These are phyloP conservation scores for Anthracocystis walkeri DNA, from an alignment of 1,284 basidiomycete genomes.

Conservation along the genomic window DNA sequence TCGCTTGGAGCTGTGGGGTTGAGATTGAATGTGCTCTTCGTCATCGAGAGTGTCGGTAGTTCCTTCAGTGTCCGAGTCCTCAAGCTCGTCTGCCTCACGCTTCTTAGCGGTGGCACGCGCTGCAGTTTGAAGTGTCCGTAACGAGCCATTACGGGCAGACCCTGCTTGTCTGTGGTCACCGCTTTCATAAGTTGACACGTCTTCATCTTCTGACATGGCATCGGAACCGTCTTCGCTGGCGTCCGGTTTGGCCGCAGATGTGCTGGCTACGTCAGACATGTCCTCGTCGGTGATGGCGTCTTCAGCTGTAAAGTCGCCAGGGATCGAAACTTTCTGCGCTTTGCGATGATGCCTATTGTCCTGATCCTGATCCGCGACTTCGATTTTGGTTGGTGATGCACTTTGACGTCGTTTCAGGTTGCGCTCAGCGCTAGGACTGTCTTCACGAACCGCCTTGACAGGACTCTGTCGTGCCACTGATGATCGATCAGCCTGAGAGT, in stretches of 20 bases:
- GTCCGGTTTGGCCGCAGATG: background rate
- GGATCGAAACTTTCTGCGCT: conserved; percentile 13
- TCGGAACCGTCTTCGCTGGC: background rate
- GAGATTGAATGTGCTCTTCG: conserved; percentile 14
- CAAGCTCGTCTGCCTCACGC: conserved; percentile 42
- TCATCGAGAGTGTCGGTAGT: conserved; percentile 17
- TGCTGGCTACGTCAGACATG: conserved; percentile 26
- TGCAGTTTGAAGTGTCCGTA: background rate
- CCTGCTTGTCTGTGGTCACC: background rate
- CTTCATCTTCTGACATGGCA: conserved; percentile 29
- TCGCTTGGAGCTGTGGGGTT: conserved; percentile 28
- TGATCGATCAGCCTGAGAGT: background rate
- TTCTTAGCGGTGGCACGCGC: conserved; percentile 44
- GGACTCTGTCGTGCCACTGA: background rate
- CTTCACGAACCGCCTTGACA: background rate
- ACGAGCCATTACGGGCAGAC: background rate
- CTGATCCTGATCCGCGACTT: background rate
- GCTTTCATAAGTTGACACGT: background rate
- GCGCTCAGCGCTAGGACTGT: conserved; percentile 12
- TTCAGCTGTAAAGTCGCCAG: conserved; percentile 21
- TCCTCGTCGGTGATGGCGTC: conserved; percentile 17
- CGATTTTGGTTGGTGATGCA: conserved; percentile 18
- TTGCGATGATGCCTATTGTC: conserved; percentile 4
- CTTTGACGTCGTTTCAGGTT: conserved; percentile 18
- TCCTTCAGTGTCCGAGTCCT: conserved; percentile 23